Percentiles rank a stretch among this genome's conserved stretches.
Conservation (phyloP, 176 grass and related monocot genomes). For the Elymus sibiricus region DNA sequence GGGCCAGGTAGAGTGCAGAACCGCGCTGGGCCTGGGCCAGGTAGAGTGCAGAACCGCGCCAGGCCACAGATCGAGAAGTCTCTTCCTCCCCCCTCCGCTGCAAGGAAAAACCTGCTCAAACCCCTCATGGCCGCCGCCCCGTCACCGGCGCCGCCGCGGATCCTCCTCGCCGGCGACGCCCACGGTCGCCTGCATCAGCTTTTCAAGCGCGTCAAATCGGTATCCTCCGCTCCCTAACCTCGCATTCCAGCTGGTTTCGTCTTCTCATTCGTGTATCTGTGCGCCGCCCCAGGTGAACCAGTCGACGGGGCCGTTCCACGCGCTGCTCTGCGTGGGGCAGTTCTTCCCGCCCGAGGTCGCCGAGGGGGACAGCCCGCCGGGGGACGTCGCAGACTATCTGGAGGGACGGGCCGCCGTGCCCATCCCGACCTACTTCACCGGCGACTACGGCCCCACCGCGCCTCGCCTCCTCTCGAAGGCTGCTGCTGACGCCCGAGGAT, state of each 20-base stretch:
- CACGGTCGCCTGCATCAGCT: constrained; percentile 72
- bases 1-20: neutral
- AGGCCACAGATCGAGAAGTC: constrained; percentile 1
- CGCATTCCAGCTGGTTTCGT: neutral
- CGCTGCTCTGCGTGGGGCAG: constrained; percentile 84
- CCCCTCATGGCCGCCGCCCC: constrained; percentile 42
- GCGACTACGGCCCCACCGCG: constrained; percentile 62
- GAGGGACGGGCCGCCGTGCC: constrained; percentile 72
- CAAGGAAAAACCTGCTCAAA: constrained; percentile 6
- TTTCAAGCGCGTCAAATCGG: constrained; percentile 85
- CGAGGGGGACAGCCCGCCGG: constrained; percentile 20
- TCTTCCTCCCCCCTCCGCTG: neutral
- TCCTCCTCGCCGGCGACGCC: constrained; percentile 84
- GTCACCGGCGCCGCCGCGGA: constrained; percentile 44
- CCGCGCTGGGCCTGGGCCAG: too few species aligned
- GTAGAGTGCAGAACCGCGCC: neutral
- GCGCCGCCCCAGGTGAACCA: constrained; percentile 57
- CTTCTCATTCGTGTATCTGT: neutral
- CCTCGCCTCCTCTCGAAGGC: constrained; percentile 60
- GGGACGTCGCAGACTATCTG: constrained; percentile 63
- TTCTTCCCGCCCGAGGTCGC: constrained; percentile 57
- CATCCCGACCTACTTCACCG: constrained; percentile 93
- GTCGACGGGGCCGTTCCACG: constrained; percentile 85
- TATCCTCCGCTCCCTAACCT: neutral
- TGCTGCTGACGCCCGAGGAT: constrained; percentile 29